Evolutionary conservation across 106 monocot species (phyloP).

Genomic region (Dendrobium chrysotoxum): DNA sequence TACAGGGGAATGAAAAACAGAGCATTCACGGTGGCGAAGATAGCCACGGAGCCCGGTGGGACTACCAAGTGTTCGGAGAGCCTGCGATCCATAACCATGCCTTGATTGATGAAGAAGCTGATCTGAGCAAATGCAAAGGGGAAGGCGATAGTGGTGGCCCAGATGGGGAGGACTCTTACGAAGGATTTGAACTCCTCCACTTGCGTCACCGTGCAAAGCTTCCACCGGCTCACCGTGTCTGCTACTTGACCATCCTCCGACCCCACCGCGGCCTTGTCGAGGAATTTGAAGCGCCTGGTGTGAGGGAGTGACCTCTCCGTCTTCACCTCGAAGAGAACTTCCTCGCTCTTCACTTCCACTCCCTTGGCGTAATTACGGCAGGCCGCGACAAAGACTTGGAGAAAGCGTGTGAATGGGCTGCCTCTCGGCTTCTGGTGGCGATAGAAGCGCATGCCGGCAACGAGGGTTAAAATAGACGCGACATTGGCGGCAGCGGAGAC

Average conservation of each 20-base stretch:
- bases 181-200: constrained; percentile 61
- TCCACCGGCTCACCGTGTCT: constrained; percentile 16
- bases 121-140: constrained; percentile 39
- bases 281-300: constrained; percentile 3
- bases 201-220: constrained; percentile 42
- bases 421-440: background rate
- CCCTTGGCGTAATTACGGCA: background rate
- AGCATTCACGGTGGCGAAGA: constrained; percentile 30
- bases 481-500: background rate
- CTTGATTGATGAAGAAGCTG: constrained; percentile 49
- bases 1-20: constrained; percentile 38
- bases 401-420: background rate
- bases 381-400: background rate
- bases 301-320: constrained; percentile 16
- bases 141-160: constrained; percentile 45
- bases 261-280: background rate
- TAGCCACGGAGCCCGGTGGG: constrained; percentile 37
- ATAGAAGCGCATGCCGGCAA: background rate
- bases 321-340: constrained; percentile 14
- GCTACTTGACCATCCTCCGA: background rate
- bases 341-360: no score
- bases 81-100: constrained; percentile 31
- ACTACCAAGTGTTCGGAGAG: constrained; percentile 17
- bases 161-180: constrained; percentile 43
- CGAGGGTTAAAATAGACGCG: background rate